phyloP scores from a whole-genome alignment of 2,329 filamentous ascomycete genomes.

The Endocalyx cinctus region DNA sequence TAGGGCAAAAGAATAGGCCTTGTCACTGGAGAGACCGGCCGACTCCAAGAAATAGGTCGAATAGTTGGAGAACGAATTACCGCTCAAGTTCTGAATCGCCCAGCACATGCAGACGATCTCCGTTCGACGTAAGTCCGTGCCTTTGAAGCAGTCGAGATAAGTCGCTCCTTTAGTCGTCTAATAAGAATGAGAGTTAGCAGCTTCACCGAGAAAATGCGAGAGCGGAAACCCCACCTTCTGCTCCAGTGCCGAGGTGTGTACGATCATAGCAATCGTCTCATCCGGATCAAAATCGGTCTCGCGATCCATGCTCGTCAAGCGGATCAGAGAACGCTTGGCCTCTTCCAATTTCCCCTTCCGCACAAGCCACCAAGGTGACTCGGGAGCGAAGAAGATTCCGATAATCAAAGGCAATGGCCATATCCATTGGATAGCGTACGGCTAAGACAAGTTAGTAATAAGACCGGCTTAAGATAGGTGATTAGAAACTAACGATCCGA shows the following conservation, averaged over 20 bases:
- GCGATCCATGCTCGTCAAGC: conserved; percentile 57
- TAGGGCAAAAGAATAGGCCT: conserved; percentile 57
- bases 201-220: too few species aligned
- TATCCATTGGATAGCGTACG: conserved; percentile 73
- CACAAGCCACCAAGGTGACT: conserved; percentile 74
- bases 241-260: conserved; percentile 80
- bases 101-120: conserved; percentile 64
- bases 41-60: conserved; percentile 59
- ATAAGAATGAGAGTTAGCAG: too few species aligned
- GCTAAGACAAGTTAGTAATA: conserved; percentile 27
- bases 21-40: conserved; percentile 48
- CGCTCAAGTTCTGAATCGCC: conserved; percentile 60
- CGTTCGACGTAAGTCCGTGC: conserved; percentile 71
- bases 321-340: conserved; percentile 61
- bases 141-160: conserved; percentile 81
- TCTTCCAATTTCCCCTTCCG: conserved; percentile 60
- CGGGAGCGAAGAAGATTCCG: conserved; percentile 64
- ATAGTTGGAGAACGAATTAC: conserved; percentile 62
- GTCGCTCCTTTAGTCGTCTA: conserved; percentile 67
- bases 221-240: too few species aligned
- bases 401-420: conserved; percentile 66
- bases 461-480: not conserved
- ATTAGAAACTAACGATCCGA: conserved; percentile 33
- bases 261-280: conserved; percentile 88
- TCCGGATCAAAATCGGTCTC: conserved; percentile 75